Base-by-base conservation (phyloP, 306 rosid species). In the Cucurbita maxima region DNA sequence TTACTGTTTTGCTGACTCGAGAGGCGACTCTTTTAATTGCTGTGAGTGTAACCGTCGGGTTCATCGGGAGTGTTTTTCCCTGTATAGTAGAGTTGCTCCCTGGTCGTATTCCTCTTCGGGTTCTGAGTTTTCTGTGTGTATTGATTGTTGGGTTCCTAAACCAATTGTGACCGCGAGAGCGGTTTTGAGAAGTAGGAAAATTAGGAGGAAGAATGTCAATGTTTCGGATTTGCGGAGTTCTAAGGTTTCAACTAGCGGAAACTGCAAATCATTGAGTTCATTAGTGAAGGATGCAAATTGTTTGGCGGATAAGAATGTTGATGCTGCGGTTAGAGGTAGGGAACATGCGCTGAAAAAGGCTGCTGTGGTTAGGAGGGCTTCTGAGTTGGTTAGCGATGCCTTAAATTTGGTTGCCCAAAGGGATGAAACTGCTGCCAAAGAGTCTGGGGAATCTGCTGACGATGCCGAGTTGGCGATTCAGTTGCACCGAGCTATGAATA, bases 101-200 rank as follows among this genome's bases (percentile, higher is more conserved):
- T 84, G 84, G 88, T 88, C 88, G 8, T 80, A 77, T 74, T 76
- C 90, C 10, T 76, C 77, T 68, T 34, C 59, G 38, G 86, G 81
- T 8, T 82, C 81, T 5, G 82, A 82, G 14, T 80, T 83, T 56
- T 78, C 87, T 14, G 80, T 85, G 1, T 91, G 96, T 60, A 86
- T 82, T 37, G 92, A 91, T 82, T 88, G 96, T 71, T 88, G 97
- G 97, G 80, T 91, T 53, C 95, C 90, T 6, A 76, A 80, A 68
- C 79, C 85, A 4, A 52, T 90, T 54, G 84, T 75, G 14, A 16
- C 61, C 71, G 81, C 89, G 61, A 79, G 85, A 73, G 74, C 76
- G 14, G 74, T 70, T 44, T 18, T 72, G 54, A 75, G 48, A 70
- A 30, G 68, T 77, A 73, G 64, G 54, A 74, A 78, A 72, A 44